phyloP scores from a whole-genome alignment of 768 basidiomycete genomes.

The Xerocomus spinulosus region DNA sequence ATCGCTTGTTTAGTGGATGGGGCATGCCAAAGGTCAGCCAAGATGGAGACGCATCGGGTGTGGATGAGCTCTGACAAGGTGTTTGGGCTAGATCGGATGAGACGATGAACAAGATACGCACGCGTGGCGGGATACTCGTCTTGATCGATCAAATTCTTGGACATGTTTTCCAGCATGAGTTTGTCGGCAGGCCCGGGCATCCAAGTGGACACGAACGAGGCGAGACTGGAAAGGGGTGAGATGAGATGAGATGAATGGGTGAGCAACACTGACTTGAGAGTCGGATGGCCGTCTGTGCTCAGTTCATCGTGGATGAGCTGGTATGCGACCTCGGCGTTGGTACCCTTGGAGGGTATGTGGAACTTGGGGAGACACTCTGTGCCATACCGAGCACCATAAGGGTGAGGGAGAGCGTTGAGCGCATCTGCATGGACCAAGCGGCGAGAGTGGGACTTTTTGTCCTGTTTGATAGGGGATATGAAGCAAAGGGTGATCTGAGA shows the following conservation, averaged over 20 bases:
- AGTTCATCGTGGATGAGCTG: conserved; percentile 65
- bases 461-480: conserved; percentile 31
- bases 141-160: conserved; percentile 65
- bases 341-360: conserved; percentile 57
- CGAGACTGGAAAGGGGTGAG: conserved; percentile 35
- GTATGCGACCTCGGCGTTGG: conserved; percentile 46
- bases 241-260: neutral
- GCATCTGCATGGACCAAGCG: conserved; percentile 34
- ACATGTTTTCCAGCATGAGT: conserved; percentile 60
- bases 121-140: conserved; percentile 66
- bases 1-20: conserved; percentile 50
- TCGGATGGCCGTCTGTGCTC: conserved; percentile 49
- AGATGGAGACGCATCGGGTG: conserved; percentile 47
- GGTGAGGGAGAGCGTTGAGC: conserved; percentile 33
- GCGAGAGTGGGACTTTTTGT: conserved; percentile 38
- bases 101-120: conserved; percentile 11
- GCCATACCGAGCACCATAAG: conserved; percentile 62
- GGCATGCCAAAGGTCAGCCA: conserved; percentile 67
- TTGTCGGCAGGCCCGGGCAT: conserved; percentile 50
- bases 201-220: conserved; percentile 66
- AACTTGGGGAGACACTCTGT: conserved; percentile 71
- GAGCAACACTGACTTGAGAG: conserved; percentile 42
- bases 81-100: neutral
- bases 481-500: neutral
- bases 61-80: conserved; percentile 37